Conservation (phyloP, 441 rosid genomes). For the Euphorbia schlechtendalii region DNA sequence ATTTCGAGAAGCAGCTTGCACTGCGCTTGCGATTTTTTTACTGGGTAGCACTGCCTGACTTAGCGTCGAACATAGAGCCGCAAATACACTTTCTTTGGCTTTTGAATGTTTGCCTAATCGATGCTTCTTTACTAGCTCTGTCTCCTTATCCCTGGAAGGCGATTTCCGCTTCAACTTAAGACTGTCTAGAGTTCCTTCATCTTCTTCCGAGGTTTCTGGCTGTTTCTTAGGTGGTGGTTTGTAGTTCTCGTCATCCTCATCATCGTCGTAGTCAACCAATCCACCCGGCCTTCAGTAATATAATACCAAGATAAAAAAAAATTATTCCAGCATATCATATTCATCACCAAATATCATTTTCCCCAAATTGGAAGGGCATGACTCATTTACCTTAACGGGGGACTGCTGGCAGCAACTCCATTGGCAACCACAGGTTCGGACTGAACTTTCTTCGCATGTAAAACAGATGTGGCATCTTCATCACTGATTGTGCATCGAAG, state of each 20-base stretch:
- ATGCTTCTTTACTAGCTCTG: slow-evolving; percentile 61
- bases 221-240: slow-evolving; percentile 83
- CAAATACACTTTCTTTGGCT: slow-evolving; percentile 61
- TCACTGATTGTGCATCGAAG: slow-evolving; percentile 46
- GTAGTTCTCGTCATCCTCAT: slow-evolving; percentile 90
- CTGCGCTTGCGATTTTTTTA: slow-evolving; percentile 42
- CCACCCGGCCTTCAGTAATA: slow-evolving; percentile 67
- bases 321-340: slow-evolving; percentile 3
- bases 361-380: slow-evolving; percentile 14
- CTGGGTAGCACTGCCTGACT: slow-evolving; percentile 81
- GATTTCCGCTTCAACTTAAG: slow-evolving; percentile 67
- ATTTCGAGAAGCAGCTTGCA: slow-evolving; percentile 20
- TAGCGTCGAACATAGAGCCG: slow-evolving; percentile 75
- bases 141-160: slow-evolving; percentile 53
- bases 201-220: slow-evolving; percentile 53
- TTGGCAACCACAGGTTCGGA: slow-evolving; percentile 54
- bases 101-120: slow-evolving; percentile 53
- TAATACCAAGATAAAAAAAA: neutral
- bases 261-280: slow-evolving; percentile 93
- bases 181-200: slow-evolving; percentile 61
- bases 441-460: slow-evolving; percentile 46
- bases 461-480: slow-evolving; percentile 86
- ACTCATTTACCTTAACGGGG: slow-evolving; percentile 55
- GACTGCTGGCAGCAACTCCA: slow-evolving; percentile 58
- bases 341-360: slow-evolving; percentile 2